Base-by-base conservation (phyloP, 208 protist genomes). In the Naegleria fowleri region DNA sequence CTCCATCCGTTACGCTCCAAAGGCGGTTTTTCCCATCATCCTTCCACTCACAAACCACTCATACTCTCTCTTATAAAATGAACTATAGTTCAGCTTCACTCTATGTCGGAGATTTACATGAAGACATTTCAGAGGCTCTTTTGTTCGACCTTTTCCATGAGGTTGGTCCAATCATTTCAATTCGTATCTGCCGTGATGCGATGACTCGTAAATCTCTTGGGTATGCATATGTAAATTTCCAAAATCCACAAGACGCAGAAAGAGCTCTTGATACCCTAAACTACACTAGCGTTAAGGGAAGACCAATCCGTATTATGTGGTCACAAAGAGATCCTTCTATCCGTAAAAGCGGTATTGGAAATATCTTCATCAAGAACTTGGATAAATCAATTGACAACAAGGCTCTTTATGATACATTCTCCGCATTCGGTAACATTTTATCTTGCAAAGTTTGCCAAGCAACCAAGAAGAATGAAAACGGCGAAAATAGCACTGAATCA, bases 151-250 rank as follows among this genome's bases (percentile, higher is more conserved):
- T 99, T 25, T 99, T 99, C 95, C 98, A 97, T 92, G 93, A 97
- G 25, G 98, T 99, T 88, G 98, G 98, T 92, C 98, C 97, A 16
- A 98, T 99, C 92, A 95, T 98, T n/a, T 99, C 97, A 88, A 99
- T 99, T 86, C 97, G 98, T 88, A 97, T 99, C 59, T 99, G 98
- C 94, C 97, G 98, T 91, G 98, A 99, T 93, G 96, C 97, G 89
- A 97, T 98, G 91, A 99, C 98, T 29, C 97, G 98, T 94, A 96
- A 97, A 91, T 99, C 98, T 6, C 96, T 99, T 59, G 98, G 98
- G 90, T 99, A 99, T 94, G 98, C 97, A 75, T 99, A 99, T 94
- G 98, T 99, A 58, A 99, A 99, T 96, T 99, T 98, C 92, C 97
- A 99, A 94, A 98, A 93, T 93, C 93, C 94, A 89, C 94, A 95